phyloP scores from a whole-genome alignment of 768 basidiomycete genomes.

The Russula emetica region DNA sequence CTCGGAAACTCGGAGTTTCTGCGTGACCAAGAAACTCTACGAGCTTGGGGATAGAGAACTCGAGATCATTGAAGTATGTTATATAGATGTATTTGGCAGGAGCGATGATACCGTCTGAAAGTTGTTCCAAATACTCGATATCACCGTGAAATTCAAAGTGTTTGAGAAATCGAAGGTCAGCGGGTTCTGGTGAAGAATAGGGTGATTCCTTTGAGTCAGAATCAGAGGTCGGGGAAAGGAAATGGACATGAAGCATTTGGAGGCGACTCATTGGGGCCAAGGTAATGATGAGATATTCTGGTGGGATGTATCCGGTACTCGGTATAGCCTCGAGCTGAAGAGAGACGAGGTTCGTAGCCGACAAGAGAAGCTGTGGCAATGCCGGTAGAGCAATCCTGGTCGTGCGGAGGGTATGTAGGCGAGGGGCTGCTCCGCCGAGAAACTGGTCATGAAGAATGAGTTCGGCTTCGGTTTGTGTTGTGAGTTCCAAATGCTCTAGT shows the following conservation, averaged over 20 bases:
- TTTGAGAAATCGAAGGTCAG: neutral
- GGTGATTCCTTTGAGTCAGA: neutral
- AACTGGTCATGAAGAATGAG: neutral
- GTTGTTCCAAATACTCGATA: slow-evolving; percentile 9
- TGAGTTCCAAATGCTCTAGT: slow-evolving; percentile 4
- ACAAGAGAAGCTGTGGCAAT: slow-evolving; percentile 1
- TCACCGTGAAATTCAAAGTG: slow-evolving; percentile 1
- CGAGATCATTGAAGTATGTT: slow-evolving; percentile 4
- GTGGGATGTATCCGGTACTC: neutral
- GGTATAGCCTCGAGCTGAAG: slow-evolving; percentile 12
- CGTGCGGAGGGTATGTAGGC: neutral
- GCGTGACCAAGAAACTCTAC: neutral
- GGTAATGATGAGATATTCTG: neutral
- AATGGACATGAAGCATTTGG: slow-evolving; percentile 1
- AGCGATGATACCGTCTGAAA: neutral
- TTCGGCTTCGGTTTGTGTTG: neutral
- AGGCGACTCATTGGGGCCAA: neutral
- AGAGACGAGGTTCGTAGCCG: neutral
- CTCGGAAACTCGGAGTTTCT: neutral
- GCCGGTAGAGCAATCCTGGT: neutral
- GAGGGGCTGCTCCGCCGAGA: neutral
- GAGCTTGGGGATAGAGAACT: neutral
- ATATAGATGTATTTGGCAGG: neutral
- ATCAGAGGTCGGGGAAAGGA: neutral
- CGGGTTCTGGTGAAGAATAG: no score